A percentile compares a stretch with the other conserved stretches of the same genome.
phyloP scores from a whole-genome alignment of 1,139 yeast species.

The Zygotorulaspora mrakii region DNA sequence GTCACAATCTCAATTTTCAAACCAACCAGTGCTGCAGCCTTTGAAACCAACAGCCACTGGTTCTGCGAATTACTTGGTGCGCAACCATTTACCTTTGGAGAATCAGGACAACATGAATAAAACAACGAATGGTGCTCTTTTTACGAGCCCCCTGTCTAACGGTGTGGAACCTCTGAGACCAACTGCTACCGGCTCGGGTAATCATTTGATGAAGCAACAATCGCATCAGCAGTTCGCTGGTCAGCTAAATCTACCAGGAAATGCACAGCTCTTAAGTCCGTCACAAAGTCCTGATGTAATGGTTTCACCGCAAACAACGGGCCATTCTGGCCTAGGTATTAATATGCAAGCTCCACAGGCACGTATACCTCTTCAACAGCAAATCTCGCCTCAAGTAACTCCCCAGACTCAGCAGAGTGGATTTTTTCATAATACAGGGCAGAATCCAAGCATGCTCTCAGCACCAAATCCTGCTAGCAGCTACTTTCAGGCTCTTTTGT shows the following conservation, averaged over 20 bases:
- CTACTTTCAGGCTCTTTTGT: conserved; percentile 28
- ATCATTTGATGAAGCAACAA: conserved; percentile 32
- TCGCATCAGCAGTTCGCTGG: conserved; percentile 20
- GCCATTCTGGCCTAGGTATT: conserved; percentile 8
- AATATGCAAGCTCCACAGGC: conserved; percentile 14
- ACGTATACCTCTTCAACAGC: conserved; percentile 27
- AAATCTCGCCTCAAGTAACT: conserved; percentile 13
- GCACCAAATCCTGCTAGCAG: conserved; percentile 26
- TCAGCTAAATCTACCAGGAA: conserved; percentile 11
- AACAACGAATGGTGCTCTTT: conserved; percentile 1
- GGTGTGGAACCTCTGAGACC: conserved; percentile 27
- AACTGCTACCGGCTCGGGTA: conserved; percentile 36
- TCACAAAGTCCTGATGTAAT: conserved; percentile 7
- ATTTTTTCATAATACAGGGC: conserved; percentile 44
- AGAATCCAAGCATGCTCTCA: conserved; percentile 38
- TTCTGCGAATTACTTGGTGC: conserved; percentile 40
- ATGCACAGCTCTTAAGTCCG: conserved; percentile 11
- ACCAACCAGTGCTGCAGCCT: conserved; percentile 30
- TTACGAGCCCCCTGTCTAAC: conserved; percentile 3
- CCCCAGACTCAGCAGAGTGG: conserved; percentile 38
- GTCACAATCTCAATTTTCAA: not conserved
- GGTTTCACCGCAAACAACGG: conserved; percentile 19
- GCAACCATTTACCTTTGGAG: conserved; percentile 19
- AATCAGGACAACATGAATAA: conserved; percentile 3
- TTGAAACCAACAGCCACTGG: conserved; percentile 53